Evolutionary conservation across 208 protist genomes (phyloP).

Genomic region (Pavlovales sp.): DNA sequence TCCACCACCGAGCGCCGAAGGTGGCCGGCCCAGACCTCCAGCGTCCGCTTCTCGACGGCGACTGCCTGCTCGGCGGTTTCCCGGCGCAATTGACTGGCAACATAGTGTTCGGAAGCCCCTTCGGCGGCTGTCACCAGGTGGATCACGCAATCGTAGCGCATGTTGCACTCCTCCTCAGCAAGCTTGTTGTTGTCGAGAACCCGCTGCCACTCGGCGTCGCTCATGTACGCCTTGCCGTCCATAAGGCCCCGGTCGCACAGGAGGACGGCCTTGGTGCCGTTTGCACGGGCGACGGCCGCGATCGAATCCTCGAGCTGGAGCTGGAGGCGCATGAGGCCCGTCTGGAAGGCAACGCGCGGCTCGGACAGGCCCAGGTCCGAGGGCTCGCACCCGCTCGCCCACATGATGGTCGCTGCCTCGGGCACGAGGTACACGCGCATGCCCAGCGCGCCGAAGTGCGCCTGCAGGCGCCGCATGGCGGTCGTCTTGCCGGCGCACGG

Average conservation of each 20-base stretch:
- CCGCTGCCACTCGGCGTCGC: not conserved
- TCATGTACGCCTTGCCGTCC: constrained; percentile 5
- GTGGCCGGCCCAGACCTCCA: not conserved
- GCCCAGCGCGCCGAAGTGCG: constrained; percentile 31
- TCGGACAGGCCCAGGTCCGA: no score
- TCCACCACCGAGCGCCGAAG: not conserved
- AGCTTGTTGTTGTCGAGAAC: not conserved
- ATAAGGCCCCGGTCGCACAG: constrained; percentile 2
- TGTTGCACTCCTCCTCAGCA: not conserved
- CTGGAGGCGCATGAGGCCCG: not conserved
- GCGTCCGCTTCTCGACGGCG: constrained; percentile 61
- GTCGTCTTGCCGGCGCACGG: constrained; percentile 57
- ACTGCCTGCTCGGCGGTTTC: constrained; percentile 71
- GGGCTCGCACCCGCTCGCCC: not conserved
- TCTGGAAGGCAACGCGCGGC: not conserved
- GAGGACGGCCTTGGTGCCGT: not conserved
- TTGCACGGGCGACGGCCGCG: not conserved
- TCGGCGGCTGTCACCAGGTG: constrained; percentile 73
- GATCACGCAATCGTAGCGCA: constrained; percentile 65
- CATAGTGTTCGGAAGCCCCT: constrained; percentile 67
- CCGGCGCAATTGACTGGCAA: constrained; percentile 64
- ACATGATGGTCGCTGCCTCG: constrained; percentile 53
- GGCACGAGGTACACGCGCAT: constrained; percentile 48
- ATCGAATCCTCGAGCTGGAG: not conserved
- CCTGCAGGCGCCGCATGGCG: constrained; percentile 26